Percentiles rank a stretch among this genome's conserved stretches.
Conservation (phyloP, 768 basidiomycete genomes). For the Phanerodontia chrysosporium region DNA sequence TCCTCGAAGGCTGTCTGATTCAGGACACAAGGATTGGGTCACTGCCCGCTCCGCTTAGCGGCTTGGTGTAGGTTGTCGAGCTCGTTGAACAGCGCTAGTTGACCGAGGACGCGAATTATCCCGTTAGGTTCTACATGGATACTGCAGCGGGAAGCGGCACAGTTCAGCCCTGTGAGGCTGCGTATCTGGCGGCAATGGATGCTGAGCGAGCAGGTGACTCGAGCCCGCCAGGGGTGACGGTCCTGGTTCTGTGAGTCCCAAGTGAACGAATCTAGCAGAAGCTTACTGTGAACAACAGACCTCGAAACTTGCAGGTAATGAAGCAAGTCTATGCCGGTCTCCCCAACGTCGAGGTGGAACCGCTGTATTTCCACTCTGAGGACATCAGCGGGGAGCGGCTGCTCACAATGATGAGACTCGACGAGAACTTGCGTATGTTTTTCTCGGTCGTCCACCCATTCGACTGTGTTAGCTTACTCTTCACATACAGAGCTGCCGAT, state of each 20-base stretch:
- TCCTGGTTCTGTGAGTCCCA: constrained; percentile 32
- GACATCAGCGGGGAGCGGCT: constrained; percentile 63
- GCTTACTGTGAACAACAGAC: neutral
- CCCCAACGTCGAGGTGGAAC: constrained; percentile 42
- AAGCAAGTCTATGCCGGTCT: constrained; percentile 47
- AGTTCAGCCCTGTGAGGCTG: constrained; percentile 44
- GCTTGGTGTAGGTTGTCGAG: constrained; percentile 37
- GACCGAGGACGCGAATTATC: neutral
- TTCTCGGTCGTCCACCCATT: too few relatives aligned
- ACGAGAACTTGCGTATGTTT: constrained; percentile 38
- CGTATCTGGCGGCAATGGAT: constrained; percentile 46
- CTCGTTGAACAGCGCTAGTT: too few relatives aligned
- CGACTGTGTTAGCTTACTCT: too few relatives aligned
- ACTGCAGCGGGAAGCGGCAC: constrained; percentile 17
- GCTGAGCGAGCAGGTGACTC: constrained; percentile 21
- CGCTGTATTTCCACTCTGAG: constrained; percentile 46
- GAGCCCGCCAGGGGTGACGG: constrained; percentile 42
- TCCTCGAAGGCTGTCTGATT: constrained; percentile 64
- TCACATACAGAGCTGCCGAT: constrained; percentile 37
- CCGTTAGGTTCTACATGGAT: constrained; percentile 14
- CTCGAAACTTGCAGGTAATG: constrained; percentile 55
- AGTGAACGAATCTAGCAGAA: neutral
- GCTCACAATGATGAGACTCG: constrained; percentile 65
- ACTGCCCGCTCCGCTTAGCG: constrained; percentile 49
- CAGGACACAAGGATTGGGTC: constrained; percentile 45